Conservation (phyloP, 768 basidiomycete species). For the Agrocybe chaxingu region DNA sequence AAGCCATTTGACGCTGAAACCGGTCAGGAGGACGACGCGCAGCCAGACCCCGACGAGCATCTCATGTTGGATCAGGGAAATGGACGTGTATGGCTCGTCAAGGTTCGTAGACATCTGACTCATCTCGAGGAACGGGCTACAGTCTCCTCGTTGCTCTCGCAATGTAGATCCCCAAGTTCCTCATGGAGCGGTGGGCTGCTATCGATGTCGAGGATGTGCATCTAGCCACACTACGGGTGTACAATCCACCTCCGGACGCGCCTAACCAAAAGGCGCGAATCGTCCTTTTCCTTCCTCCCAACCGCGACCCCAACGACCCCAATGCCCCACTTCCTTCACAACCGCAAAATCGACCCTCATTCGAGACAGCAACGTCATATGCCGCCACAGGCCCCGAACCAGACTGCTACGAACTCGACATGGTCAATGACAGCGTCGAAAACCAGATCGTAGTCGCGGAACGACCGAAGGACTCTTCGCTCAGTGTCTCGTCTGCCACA, state of each 20-base stretch:
- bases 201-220: slow-evolving; percentile 73
- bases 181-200: slow-evolving; percentile 84
- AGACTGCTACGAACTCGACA: slow-evolving; percentile 83
- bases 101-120: slow-evolving; percentile 45
- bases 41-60: slow-evolving; percentile 79
- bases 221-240: slow-evolving; percentile 84
- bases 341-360: slow-evolving; percentile 33
- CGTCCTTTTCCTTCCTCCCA: slow-evolving; percentile 62
- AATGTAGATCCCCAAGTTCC: slow-evolving; percentile 75
- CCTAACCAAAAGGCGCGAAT: slow-evolving; percentile 56
- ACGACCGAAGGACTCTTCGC: slow-evolving; percentile 61
- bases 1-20: slow-evolving; percentile 64
- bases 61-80: slow-evolving; percentile 76
- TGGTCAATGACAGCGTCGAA: slow-evolving; percentile 81
- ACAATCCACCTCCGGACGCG: slow-evolving; percentile 36
- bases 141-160: slow-evolving; percentile 2
- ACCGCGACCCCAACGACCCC: slow-evolving; percentile 39
- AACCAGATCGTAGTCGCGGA: slow-evolving; percentile 87
- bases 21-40: slow-evolving; percentile 54
- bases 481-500: slow-evolving; percentile 31
- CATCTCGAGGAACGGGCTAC: background rate
- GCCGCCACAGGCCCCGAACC: slow-evolving; percentile 36
- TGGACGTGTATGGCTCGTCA: slow-evolving; percentile 82
- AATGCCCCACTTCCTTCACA: slow-evolving; percentile 16
- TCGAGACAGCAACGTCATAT: slow-evolving; percentile 30